Base-by-base conservation (phyloP, 2,329 filamentous ascomycete genomes). In the Clathrospora elynae region DNA sequence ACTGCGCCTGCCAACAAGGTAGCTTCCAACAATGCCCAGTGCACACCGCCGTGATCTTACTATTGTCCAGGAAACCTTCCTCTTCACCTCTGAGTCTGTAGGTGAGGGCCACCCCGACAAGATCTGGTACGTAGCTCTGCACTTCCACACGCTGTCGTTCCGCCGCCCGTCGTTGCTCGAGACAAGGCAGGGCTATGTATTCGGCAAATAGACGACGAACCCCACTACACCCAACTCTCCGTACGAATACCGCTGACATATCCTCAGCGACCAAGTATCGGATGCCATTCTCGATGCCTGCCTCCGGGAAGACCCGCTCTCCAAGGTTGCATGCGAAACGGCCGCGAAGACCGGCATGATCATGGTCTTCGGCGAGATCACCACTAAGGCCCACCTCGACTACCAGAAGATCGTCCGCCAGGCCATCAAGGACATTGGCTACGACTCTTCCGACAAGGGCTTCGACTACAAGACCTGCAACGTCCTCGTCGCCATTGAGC, bases 391-490 rank as follows among this genome's bases (percentile, higher is more conserved):
- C 76, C 82, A 79, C 62, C 80, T 97, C 65, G 93, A 99, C 82
- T 99, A 96, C 87, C 93, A 99, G 77, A 95, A 91, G 81, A 82
- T 96, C 67, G 90, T 99, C 75, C 92, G 93, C 75, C 77, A 85
- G 57, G 84, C 91, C 72, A 90, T 99, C 84, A 92, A 96, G 84
- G 92, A 95, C 72, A 99, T 99, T 71, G 93, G 93, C 67, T 99
- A 97, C 78, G 93, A 99, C 78, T 84, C 87, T 76, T 97, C 93
- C 42, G 81, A 83, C 67, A 99, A 99, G 86, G 93, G 93, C 55
- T 99, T 99, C 78, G 93, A 99, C 81, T 96, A 96, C 90, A 97
- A 97, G 87, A 99, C 93, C 63, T 92, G 88, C 81, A 97, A 96
- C 81, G 84, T 99, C 70, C 85, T 97, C 64, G 91, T 97, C 67